Evolutionary conservation across 179 eudicot genomes (phyloP).

Genomic region (Corrigiola litoralis): DNA sequence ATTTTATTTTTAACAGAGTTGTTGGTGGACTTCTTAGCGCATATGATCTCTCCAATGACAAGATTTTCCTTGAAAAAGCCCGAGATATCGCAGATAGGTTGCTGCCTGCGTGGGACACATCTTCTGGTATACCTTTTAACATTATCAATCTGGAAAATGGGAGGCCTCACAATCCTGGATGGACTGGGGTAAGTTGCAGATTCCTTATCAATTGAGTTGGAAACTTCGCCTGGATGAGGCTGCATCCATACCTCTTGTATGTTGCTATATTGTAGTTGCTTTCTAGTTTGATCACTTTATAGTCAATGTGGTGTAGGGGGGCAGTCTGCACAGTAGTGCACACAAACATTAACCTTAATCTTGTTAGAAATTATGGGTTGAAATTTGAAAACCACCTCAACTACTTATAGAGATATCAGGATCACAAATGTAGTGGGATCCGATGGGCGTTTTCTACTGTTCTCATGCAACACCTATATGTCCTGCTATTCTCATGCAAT

Average conservation of each 20-base stretch:
- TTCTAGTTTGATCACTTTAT: background rate
- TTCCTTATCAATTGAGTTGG: background rate
- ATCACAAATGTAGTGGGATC: too few relatives aligned
- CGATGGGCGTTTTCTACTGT: too few relatives aligned
- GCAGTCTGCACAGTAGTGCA: too few relatives aligned
- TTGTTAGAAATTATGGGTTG: too few relatives aligned
- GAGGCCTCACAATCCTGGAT: slow-evolving; percentile 88
- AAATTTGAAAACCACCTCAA: too few relatives aligned
- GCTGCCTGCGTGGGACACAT: slow-evolving; percentile 96
- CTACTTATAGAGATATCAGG: too few relatives aligned
- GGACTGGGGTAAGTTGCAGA: slow-evolving; percentile 84
- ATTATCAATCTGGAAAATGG: slow-evolving; percentile 84
- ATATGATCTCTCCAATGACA: slow-evolving; percentile 93
- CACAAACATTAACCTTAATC: too few relatives aligned
- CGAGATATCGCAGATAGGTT: slow-evolving; percentile 93
- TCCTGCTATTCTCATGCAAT: too few relatives aligned
- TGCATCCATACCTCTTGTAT: background rate
- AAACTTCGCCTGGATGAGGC: background rate
- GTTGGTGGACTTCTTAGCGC: slow-evolving; percentile 99
- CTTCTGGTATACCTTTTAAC: slow-evolving; percentile 90
- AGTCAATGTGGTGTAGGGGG: background rate
- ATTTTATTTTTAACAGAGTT: slow-evolving; percentile 52
- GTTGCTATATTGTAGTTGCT: background rate
- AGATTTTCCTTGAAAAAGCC: slow-evolving; percentile 91
- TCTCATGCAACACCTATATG: too few relatives aligned